These are phyloP conservation scores for Didymella segeticola DNA, from an alignment of 2,329 filamentous ascomycete genomes.

Conservation along the genomic window DNA sequence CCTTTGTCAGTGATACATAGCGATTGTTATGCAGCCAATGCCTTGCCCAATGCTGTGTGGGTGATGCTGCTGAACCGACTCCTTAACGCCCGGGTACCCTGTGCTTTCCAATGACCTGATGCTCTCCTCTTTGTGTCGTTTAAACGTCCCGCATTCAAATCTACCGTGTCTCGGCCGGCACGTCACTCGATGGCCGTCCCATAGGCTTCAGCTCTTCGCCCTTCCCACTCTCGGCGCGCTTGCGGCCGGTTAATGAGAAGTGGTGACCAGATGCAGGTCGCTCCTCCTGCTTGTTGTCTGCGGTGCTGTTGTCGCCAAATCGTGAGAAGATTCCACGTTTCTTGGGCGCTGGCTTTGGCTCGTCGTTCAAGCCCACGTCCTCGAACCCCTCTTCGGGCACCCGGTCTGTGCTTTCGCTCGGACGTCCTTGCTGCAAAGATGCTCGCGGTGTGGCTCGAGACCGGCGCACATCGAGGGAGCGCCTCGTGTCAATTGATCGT, in stretches of 20 bases:
- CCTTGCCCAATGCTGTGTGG: constrained; percentile 19
- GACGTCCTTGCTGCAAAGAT: constrained; percentile 63
- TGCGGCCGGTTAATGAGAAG: constrained; percentile 75
- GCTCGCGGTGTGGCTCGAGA: constrained; percentile 67
- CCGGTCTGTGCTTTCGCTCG: constrained; percentile 63
- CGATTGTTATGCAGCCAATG: constrained; percentile 26
- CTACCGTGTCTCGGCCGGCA: constrained; percentile 36
- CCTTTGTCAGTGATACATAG: constrained; percentile 12
- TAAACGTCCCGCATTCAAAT: constrained; percentile 6
- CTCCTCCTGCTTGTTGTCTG: constrained; percentile 44
- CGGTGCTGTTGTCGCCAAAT: constrained; percentile 67
- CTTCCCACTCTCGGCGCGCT: constrained; percentile 70
- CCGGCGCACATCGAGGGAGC: constrained; percentile 55
- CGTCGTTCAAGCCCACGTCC: constrained; percentile 86
- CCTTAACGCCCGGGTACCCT: constrained; percentile 21
- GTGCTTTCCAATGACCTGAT: neutral
- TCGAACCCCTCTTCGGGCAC: constrained; percentile 86
- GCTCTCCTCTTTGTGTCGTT: constrained; percentile 1
- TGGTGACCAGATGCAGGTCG: constrained; percentile 55
- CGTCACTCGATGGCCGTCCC: constrained; percentile 47
- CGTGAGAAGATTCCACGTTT: constrained; percentile 82
- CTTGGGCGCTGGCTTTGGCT: constrained; percentile 69
- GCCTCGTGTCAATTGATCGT: constrained; percentile 80
- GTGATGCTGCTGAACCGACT: constrained; percentile 22
- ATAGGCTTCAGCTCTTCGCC: constrained; percentile 76